Conservation (phyloP, 768 basidiomycete genomes). For the Kwoniella sp. region DNA sequence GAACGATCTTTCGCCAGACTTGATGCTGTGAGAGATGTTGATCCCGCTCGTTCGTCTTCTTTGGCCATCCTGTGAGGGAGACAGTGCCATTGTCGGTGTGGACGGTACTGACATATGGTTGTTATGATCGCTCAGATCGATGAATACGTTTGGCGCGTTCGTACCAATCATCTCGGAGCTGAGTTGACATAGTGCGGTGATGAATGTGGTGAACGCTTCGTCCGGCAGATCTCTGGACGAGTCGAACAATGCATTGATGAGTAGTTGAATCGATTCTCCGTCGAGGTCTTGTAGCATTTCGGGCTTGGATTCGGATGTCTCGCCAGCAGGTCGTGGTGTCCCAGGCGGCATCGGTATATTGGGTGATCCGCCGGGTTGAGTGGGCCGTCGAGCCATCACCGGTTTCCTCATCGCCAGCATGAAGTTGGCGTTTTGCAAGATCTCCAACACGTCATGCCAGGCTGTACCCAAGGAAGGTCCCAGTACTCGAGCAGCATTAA, state of each 20-base stretch:
- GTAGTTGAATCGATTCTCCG: constrained; percentile 66
- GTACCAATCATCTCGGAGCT: constrained; percentile 92
- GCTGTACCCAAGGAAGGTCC: constrained; percentile 83
- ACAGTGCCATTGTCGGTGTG: constrained; percentile 20
- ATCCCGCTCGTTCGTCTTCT: constrained; percentile 83
- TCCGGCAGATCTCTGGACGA: constrained; percentile 82
- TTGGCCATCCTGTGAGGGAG: constrained; percentile 32
- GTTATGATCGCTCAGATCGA: constrained; percentile 14
- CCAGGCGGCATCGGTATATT: constrained; percentile 25
- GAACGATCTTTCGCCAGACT: constrained; percentile 78
- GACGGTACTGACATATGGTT: constrained; percentile 20
- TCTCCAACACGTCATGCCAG: constrained; percentile 89
- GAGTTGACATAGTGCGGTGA: constrained; percentile 75
- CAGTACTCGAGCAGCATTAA: constrained; percentile 75
- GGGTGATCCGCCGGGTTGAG: constrained; percentile 26
- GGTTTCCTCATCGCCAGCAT: constrained; percentile 61
- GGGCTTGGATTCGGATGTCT: constrained; percentile 18
- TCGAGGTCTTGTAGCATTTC: constrained; percentile 44
- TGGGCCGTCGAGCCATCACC: constrained; percentile 23
- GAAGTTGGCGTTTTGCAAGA: constrained; percentile 91
- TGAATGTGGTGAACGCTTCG: constrained; percentile 74
- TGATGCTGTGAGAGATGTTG: constrained; percentile 74
- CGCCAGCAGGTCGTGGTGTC: constrained; percentile 17
- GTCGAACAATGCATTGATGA: constrained; percentile 84
- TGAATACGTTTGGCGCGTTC: constrained; percentile 57